Evolutionary conservation across 1,284 basidiomycete species (phyloP), one percentile per base, ranked within the genome.

Genomic region (Cutaneotrichosporon spelunceum): DNA sequence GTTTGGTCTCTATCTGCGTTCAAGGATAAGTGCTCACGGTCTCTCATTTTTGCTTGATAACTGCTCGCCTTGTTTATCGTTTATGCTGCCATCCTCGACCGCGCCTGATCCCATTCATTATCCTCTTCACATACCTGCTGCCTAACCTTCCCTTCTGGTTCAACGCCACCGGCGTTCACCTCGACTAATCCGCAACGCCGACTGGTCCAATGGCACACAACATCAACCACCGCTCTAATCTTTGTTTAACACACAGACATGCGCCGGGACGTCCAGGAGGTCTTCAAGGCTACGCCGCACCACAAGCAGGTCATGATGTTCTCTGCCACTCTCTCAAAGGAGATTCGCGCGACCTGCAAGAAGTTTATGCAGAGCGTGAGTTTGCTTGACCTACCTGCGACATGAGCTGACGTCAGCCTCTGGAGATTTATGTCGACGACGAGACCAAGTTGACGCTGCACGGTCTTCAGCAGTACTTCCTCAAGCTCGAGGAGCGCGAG

Each of bases 281-380:
- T 99, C 74, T 99, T 99, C 87, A 89, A 94, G 72, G 87, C 93
- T 19, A 99, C 96, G n/a, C 96, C 96, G 61, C 95, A 97, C 81
- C 93, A 97, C 86, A 99, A 99, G 84, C 96, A 99, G 84, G 96
- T 99, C 68, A 99, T 99, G 96, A 99, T 99, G 96, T 99, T 99
- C 84, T 95, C 92, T 72, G 96, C 96, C 52, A 99, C 96, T 1
- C 83, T 99, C 65, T 87, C 93, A 61, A 99, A 99, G 84, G 96
- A 99, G 68, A 95, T 99, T 65, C 86, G 96, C 61, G 86, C 88
- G 8, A 98, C 94, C 0, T 99, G 96, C 86, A 99, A 99, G 83
- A 99, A 99, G 81, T 99, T 99, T 80, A 99, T 99, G 96, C 91
- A 93, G 60, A 97, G 93, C 79, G 95, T 97, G 73, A 71, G 91